Base-by-base conservation (phyloP, 225 moss, liverwort and hornwort species). In the Bryum argenteum region DNA sequence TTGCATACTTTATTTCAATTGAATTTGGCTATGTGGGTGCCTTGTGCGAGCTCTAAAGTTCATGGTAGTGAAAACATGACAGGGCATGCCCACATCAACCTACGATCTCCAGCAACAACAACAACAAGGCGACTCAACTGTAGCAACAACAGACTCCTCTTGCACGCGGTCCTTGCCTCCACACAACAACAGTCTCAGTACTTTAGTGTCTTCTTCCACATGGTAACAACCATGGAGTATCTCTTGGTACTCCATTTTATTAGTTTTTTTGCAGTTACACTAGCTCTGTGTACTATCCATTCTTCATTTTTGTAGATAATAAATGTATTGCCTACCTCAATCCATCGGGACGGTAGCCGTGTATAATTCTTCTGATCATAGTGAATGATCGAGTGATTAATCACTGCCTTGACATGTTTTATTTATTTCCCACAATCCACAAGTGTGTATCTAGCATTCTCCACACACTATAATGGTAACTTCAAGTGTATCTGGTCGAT, bases 71-170 rank as follows among this genome's bases (percentile, higher is more conserved):
- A 54, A 10, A 54, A 44, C 71, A 65, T 63, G 67, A 44, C 77
- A 81, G 70, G 60, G 41, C 55, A 59, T 65, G 23, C 58, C 81
- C 21, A 23, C 71, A 24, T 69, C 84, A 18, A 70, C 61, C 3
- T 80, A 76, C 16, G 74, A 84, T 14, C 71, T 74, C 17, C 81
- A 81, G 64, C 84, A 81, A 52, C 83, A 77, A 41, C 83, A 83
- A 26, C 66, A 80, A 77, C 77, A 83, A 83, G 57, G 70, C 66
- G 15, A 64, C 69, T 17, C 67, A 54, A 1, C 75, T 73, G 41
- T 65, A 56, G 66, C 12, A 9, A 66, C 45, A 26, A 24, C 62
- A 1, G 79, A 82, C 10, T 21, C 75, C 12, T 71, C 58, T 11
- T 65, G 67, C 57, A 67, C 77, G 17, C 70, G 55, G 21, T 54